Evolutionary conservation across 2,329 filamentous ascomycete species (phyloP).

Genomic region (Fusarium brevicatenulatum): DNA sequence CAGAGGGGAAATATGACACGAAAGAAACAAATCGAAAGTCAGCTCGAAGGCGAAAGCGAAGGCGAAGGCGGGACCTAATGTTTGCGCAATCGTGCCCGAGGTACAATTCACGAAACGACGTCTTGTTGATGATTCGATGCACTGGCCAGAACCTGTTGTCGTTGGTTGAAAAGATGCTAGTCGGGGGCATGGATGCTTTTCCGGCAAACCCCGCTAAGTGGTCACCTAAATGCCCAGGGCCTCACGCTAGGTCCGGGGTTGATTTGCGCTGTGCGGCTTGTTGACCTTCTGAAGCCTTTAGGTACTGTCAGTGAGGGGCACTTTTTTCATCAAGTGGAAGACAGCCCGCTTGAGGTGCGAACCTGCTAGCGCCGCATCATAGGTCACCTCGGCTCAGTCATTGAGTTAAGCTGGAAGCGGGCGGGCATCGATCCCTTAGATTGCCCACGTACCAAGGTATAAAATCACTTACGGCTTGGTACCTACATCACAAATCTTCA

Average conservation of each 20-base stretch:
- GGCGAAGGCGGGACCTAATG: conserved; percentile 6
- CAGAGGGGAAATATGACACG: not conserved
- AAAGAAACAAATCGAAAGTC: conserved; percentile 28
- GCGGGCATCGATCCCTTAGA: conserved; percentile 6
- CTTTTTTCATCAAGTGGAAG: not conserved
- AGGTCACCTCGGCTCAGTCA: conserved; percentile 33
- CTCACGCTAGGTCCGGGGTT: not conserved
- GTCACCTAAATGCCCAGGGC: not conserved
- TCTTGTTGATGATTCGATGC: conserved; percentile 42
- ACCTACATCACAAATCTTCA: conserved; percentile 5
- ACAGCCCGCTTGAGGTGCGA: not conserved
- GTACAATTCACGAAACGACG: conserved; percentile 36
- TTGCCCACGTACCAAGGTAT: conserved; percentile 11
- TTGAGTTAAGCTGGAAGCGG: conserved; percentile 13
- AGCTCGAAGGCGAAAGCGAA: not conserved
- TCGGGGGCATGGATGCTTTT: conserved; percentile 9
- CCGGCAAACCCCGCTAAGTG: conserved; percentile 27
- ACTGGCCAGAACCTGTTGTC: conserved; percentile 30
- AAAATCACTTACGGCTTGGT: conserved; percentile 16
- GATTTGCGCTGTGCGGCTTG: conserved; percentile 17
- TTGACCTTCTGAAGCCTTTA: conserved; percentile 10
- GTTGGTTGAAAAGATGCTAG: conserved; percentile 37
- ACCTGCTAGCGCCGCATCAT: conserved; percentile 25
- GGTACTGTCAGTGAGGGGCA: conserved; percentile 21
- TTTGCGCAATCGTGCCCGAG: conserved; percentile 27